Percentiles rank a stretch among this genome's conserved stretches.
Conservation (phyloP, 202 grass and related monocot genomes). For the Tripidium arundinaceum region DNA sequence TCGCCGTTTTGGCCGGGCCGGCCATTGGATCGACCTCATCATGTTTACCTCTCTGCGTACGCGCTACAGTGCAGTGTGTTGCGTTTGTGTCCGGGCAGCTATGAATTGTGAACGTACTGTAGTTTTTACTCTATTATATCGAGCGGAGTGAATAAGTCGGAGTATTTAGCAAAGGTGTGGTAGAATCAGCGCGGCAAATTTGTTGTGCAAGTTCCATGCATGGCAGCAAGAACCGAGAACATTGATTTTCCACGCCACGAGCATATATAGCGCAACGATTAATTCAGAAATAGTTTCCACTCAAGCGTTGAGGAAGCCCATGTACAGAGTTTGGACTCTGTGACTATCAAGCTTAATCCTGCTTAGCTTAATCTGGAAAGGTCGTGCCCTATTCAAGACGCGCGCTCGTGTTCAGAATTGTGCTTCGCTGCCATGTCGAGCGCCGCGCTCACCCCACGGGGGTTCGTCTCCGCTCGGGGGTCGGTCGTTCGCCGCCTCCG, state of each 20-base stretch:
- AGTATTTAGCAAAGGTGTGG: background rate
- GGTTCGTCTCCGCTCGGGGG: background rate
- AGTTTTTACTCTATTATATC: too few relatives aligned
- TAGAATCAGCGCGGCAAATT: background rate
- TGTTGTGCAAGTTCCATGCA: background rate
- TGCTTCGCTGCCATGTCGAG: slow-evolving; percentile 44
- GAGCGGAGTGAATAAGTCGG: background rate
- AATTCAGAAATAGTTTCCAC: background rate
- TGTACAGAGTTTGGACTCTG: too few relatives aligned
- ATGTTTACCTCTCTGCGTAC: background rate
- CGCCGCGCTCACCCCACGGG: slow-evolving; percentile 38
- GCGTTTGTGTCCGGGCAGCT: background rate
- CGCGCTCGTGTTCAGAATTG: slow-evolving; percentile 11
- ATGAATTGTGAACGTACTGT: too few relatives aligned
- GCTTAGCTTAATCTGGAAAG: background rate
- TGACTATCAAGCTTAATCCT: background rate
- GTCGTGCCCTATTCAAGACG: background rate
- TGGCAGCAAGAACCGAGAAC: background rate
- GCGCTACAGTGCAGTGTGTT: background rate
- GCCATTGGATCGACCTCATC: background rate
- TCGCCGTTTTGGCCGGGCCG: too few relatives aligned
- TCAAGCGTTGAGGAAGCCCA: too few relatives aligned
- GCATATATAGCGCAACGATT: background rate
- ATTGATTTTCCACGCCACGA: background rate
- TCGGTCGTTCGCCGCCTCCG: slow-evolving; percentile 47